phyloP scores from a whole-genome alignment of 176 grass and related monocot genomes.

The Pharus latifolius region DNA sequence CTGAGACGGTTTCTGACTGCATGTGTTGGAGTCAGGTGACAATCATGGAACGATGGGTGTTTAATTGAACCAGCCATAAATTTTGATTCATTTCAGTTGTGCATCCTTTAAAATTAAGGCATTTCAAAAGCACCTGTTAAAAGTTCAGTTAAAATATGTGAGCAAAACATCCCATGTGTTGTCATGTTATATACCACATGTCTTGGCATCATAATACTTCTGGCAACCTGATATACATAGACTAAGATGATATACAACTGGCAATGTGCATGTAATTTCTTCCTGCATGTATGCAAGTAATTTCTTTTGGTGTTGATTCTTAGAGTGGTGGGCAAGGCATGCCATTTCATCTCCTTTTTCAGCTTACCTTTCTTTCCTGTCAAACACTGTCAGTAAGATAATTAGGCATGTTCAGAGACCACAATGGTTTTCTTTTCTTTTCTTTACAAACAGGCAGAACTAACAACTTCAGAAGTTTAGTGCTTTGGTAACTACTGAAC shows the following conservation, averaged over 20 bases:
- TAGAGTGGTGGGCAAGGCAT: not conserved
- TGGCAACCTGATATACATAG: not conserved
- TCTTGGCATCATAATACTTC: not conserved
- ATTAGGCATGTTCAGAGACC: not conserved
- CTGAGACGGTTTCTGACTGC: too few species aligned
- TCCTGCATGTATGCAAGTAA: not conserved
- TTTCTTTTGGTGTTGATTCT: not conserved
- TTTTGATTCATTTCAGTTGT: too few species aligned
- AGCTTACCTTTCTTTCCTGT: not conserved
- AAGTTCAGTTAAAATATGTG: too few species aligned
- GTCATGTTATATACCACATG: not conserved
- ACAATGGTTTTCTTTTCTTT: not conserved
- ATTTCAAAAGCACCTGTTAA: too few species aligned
- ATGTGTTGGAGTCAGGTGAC: too few species aligned
- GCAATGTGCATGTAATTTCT: not conserved
- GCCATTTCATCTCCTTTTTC: not conserved
- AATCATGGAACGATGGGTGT: too few species aligned
- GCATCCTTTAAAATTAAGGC: too few species aligned
- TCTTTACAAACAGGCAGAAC: not conserved
- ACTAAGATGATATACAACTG: not conserved
- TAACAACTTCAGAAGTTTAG: not conserved
- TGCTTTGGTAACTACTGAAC: not conserved
- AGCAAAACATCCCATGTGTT: too few species aligned
- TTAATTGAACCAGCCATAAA: too few species aligned
- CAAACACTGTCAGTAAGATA: not conserved